phyloP scores from a whole-genome alignment of 768 basidiomycete genomes.

The Boletus subcaerulescens region DNA sequence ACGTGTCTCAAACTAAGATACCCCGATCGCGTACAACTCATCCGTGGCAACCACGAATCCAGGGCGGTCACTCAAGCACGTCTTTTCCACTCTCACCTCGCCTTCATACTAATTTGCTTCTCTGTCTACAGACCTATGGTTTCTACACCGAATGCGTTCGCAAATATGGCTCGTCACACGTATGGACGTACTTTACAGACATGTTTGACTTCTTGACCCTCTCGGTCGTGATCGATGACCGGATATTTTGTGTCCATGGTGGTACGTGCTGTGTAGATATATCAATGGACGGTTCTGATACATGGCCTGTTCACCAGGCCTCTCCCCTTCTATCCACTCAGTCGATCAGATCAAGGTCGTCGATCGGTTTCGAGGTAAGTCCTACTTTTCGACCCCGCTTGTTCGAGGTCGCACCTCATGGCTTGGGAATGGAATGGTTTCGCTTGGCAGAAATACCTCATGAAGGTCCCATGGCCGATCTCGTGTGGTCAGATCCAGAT shows the following conservation, averaged over 20 bases:
- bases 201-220: slow-evolving; percentile 99
- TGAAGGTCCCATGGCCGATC: slow-evolving; percentile 99
- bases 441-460: slow-evolving; percentile 84
- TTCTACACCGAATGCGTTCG: slow-evolving; percentile 98
- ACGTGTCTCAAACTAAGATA: slow-evolving; percentile 97
- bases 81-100: slow-evolving; percentile 17
- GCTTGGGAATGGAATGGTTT: slow-evolving; percentile 10
- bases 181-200: slow-evolving; percentile 99
- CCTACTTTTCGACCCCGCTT: slow-evolving; percentile 17
- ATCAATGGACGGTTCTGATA: slow-evolving; percentile 1
- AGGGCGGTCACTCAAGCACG: slow-evolving; percentile 95
- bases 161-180: slow-evolving; percentile 93
- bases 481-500: slow-evolving; percentile 99
- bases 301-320: slow-evolving; percentile 47
- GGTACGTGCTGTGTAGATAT: slow-evolving; percentile 45
- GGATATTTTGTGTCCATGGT: slow-evolving; percentile 98
- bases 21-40: slow-evolving; percentile 94
- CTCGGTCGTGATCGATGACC: slow-evolving; percentile 97
- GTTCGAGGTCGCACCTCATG: slow-evolving; percentile 23
- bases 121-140: slow-evolving; percentile 77
- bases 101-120: slow-evolving; percentile 15
- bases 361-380: slow-evolving; percentile 90
- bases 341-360: slow-evolving; percentile 99
- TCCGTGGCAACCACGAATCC: slow-evolving; percentile 97
- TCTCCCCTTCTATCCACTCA: slow-evolving; percentile 97